Evolutionary conservation across 495 filamentous ascomycete genomes (phyloP), one percentile per base, ranked within the genome.

Genomic region (Trichoderma reesei): DNA sequence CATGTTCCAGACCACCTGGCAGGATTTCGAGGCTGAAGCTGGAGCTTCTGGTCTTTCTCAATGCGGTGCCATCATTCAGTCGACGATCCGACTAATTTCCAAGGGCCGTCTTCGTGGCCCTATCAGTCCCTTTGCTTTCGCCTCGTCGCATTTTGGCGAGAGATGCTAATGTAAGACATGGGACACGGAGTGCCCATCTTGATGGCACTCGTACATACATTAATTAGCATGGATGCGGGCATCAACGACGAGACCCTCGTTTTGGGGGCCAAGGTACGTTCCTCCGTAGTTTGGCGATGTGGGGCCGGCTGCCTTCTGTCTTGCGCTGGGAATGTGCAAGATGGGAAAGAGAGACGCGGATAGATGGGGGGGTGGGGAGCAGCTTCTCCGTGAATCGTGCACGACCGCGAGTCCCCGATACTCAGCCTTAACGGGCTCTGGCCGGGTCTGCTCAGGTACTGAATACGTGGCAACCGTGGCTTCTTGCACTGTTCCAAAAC

Each of bases 1-100:
- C 5, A n/a, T n/a, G 51, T 34, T 56, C 51, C 20, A 56, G 51
- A 56, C 51, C 51, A 26, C 51, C 51, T 56, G 51, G 51, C 20
- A 56, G 51, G 51, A 56, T 56, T 56, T 48, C 26, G 51, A 31
- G 51, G 51, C 51, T 56, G 51, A 56, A 56, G 51, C 51, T 56
- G 51, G 20, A 11, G 51, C 14, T 26, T 56, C 13, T 13, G 51
- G 11, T 56, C n/a, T 48, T 56, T 8, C 51, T 56, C 20, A 56
- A 56, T 56, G 51, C 51, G 51, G 51, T 56, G 51, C 51, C 51
- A 56, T 36, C 20, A 56, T 56, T 56, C 51, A 56, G 31, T 31
- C 51, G 20, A 11, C 34, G 7, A 33, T 34, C 3, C 51, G 34
- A n/a, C 51, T 56, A 56, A 34, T 56, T 34, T 34, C 11, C 10